Conservation (phyloP, 768 basidiomycete species). For the Lentinula sp. region DNA sequence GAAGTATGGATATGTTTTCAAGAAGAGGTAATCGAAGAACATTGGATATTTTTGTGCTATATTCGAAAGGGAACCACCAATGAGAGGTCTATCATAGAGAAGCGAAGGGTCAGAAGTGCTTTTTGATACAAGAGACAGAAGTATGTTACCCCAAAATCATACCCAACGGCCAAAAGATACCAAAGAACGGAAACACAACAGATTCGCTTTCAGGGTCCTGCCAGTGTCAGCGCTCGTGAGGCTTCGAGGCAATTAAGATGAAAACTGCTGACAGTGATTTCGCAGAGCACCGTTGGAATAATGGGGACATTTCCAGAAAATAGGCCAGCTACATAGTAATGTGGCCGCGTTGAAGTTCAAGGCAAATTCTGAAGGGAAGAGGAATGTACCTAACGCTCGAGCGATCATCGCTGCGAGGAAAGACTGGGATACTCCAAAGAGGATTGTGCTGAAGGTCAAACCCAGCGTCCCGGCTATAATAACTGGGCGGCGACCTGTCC, state of each 20-base stretch:
- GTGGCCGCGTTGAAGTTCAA: background rate
- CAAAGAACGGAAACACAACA: conserved; percentile 52
- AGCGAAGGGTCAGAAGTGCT: too few relatives aligned
- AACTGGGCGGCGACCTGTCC: conserved; percentile 58
- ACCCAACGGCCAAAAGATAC: conserved; percentile 54
- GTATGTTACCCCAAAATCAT: conserved; percentile 43
- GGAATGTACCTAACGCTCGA: conserved; percentile 40
- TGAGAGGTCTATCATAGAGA: conserved; percentile 37
- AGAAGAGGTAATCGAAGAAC: conserved; percentile 35
- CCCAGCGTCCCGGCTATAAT: conserved; percentile 48
- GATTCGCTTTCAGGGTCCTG: conserved; percentile 37
- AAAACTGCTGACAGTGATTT: conserved; percentile 53
- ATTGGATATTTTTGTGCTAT: conserved; percentile 44
- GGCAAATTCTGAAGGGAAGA: background rate
- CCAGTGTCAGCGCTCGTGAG: background rate
- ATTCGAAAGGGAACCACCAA: conserved; percentile 57
- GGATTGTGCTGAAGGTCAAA: conserved; percentile 42
- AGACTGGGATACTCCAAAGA: conserved; percentile 53
- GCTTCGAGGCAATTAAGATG: background rate
- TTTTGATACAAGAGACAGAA: background rate
- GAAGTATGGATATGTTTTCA: conserved; percentile 50
- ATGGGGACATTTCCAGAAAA: conserved; percentile 61
- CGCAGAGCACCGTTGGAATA: conserved; percentile 55
- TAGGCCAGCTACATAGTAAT: conserved; percentile 42
- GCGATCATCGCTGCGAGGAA: conserved; percentile 40